phyloP scores from a whole-genome alignment of 805 yeast species.

The Teunomyces cretensis region DNA sequence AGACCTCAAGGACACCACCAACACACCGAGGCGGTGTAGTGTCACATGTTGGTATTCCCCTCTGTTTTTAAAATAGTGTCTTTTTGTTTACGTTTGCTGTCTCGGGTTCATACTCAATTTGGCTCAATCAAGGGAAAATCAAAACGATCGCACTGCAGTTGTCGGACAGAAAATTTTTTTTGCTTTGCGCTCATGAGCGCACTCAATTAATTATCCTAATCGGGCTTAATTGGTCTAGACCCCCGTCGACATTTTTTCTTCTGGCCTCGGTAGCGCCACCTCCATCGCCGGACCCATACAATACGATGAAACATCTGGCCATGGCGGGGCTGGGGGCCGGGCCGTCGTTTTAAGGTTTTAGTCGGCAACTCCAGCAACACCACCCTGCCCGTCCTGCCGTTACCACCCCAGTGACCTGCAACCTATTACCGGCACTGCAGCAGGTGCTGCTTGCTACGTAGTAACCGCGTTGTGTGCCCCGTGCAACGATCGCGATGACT shows the following conservation, averaged over 20 bases:
- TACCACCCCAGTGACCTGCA: background rate
- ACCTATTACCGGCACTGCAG: background rate
- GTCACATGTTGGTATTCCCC: too few relatives aligned
- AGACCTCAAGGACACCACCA: too few relatives aligned
- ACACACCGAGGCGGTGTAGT: too few relatives aligned
- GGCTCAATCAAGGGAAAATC: background rate
- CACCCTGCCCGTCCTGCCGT: background rate
- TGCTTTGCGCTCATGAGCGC: background rate
- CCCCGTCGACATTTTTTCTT: background rate
- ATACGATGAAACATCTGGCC: background rate
- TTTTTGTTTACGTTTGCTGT: background rate
- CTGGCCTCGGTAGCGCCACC: too few relatives aligned
- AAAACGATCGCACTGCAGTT: background rate
- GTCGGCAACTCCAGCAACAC: too few relatives aligned
- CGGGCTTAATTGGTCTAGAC: background rate
- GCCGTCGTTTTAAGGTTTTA: background rate
- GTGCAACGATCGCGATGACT: background rate
- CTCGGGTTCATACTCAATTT: background rate
- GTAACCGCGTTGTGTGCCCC: background rate
- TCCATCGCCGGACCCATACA: too few relatives aligned
- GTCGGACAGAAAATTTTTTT: background rate
- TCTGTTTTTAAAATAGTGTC: too few relatives aligned
- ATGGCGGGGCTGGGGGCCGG: background rate
- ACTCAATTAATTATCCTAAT: background rate
- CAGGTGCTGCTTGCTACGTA: too few relatives aligned